Conservation (phyloP, 2,329 filamentous ascomycete genomes). For the Diaporthe sp. region DNA sequence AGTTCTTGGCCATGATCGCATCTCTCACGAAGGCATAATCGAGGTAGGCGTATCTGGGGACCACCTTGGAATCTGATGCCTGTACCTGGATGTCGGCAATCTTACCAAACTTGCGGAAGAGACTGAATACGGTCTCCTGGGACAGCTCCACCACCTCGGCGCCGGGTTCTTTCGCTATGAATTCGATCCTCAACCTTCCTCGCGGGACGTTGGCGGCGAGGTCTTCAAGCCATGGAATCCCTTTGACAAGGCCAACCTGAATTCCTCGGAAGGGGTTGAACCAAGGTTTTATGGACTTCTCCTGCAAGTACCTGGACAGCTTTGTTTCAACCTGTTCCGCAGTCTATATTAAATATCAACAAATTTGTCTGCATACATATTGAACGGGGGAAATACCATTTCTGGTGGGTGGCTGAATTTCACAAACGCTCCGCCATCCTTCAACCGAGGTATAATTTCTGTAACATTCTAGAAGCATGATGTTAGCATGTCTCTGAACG, state of each 20-base stretch:
- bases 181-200: slow-evolving; percentile 82
- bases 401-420: slow-evolving; percentile 73
- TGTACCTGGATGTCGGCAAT: slow-evolving; percentile 86
- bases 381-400: slow-evolving; percentile 34
- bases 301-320: slow-evolving; percentile 71
- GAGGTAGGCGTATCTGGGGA: slow-evolving; percentile 83
- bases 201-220: slow-evolving; percentile 74
- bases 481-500: not conserved
- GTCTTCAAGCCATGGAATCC: slow-evolving; percentile 94
- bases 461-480: slow-evolving; percentile 64
- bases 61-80: slow-evolving; percentile 84
- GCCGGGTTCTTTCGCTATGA: slow-evolving; percentile 79
- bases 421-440: slow-evolving; percentile 94
- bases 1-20: slow-evolving; percentile 90
- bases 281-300: slow-evolving; percentile 85
- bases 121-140: slow-evolving; percentile 85
- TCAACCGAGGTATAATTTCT: slow-evolving; percentile 84
- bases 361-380: not conserved
- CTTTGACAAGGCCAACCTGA: slow-evolving; percentile 78
- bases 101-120: slow-evolving; percentile 92
- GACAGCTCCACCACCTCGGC: slow-evolving; percentile 79
- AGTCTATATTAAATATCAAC: not conserved
- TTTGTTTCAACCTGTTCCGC: slow-evolving; percentile 39
- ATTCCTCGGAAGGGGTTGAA: slow-evolving; percentile 85
- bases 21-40: slow-evolving; percentile 80